These are phyloP conservation scores for Schizophyllum commune DNA, from an alignment of 1,284 basidiomycete species.

Conservation along the genomic window DNA sequence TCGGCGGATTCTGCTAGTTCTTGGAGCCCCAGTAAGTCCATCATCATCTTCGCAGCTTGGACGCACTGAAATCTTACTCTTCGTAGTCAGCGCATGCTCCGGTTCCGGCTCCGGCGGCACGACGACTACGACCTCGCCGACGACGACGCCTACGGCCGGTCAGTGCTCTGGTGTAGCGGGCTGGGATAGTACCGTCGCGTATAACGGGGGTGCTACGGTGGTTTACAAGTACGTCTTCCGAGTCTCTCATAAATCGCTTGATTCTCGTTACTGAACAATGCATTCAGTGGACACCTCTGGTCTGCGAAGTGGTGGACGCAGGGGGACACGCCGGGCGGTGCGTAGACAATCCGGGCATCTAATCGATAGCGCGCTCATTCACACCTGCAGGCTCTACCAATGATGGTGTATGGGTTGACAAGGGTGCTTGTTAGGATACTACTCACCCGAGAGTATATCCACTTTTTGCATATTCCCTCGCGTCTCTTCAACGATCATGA, in stretches of 20 bases:
- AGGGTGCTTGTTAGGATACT: conserved; percentile 47
- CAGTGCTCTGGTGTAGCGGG: conserved; percentile 42
- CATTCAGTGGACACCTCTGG: conserved; percentile 46
- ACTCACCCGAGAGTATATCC: too few species aligned
- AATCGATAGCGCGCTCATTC: background rate
- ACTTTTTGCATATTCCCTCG: too few species aligned
- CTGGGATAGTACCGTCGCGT: conserved; percentile 42
- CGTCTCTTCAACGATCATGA: too few species aligned
- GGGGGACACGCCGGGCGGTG: conserved; percentile 47
- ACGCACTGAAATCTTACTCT: conserved; percentile 1
- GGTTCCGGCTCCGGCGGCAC: conserved; percentile 21
- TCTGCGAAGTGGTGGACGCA: conserved; percentile 60
- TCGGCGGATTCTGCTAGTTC: conserved; percentile 42
- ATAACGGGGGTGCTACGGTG: conserved; percentile 41
- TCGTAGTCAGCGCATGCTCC: conserved; percentile 48
- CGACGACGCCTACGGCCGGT: conserved; percentile 22
- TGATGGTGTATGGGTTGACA: conserved; percentile 50
- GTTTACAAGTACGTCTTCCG: conserved; percentile 36
- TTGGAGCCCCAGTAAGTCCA: conserved; percentile 55
- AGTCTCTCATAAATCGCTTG: conserved; percentile 1
- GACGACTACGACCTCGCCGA: conserved; percentile 13
- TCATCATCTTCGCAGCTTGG: background rate
- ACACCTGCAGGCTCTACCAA: conserved; percentile 16
- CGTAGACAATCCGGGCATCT: too few species aligned
- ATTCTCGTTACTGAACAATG: conserved; percentile 6